phyloP scores from a whole-genome alignment of 805 yeast species.

The Metschnikowia borealis region DNA sequence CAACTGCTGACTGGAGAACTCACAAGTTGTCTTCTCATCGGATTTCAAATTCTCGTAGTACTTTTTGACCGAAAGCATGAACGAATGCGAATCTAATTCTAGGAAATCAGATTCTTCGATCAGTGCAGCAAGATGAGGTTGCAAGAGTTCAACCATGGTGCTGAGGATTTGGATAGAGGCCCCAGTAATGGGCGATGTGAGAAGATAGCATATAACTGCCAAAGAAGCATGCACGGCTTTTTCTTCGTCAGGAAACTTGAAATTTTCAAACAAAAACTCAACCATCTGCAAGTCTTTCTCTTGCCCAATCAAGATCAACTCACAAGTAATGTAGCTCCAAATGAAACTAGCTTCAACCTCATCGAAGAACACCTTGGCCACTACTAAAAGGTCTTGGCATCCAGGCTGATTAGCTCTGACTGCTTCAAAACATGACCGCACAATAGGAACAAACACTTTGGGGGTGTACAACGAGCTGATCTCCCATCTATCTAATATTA shows the following conservation, averaged over 20 bases:
- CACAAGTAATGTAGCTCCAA: conserved; percentile 60
- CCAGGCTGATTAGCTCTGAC: not conserved
- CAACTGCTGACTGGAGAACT: conserved; percentile 5
- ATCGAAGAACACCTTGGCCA: conserved; percentile 74
- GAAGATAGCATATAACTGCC: conserved; percentile 48
- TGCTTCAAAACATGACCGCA: conserved; percentile 42
- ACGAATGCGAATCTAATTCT: not conserved
- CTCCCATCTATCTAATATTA: conserved; percentile 93
- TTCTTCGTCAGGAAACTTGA: conserved; percentile 83
- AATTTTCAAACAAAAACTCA: conserved; percentile 56
- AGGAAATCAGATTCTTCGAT: not conserved
- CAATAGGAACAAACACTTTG: conserved; percentile 58
- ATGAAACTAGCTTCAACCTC: conserved; percentile 77
- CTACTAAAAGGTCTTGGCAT: conserved; percentile 42
- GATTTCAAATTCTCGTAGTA: not conserved
- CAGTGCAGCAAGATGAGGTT: conserved; percentile 52
- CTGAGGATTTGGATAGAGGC: conserved; percentile 41
- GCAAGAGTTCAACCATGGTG: conserved; percentile 49
- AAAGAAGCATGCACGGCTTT: conserved; percentile 79
- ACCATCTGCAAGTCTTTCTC: conserved; percentile 43
- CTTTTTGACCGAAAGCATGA: not conserved
- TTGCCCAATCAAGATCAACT: conserved; percentile 33
- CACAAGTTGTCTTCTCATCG: not conserved
- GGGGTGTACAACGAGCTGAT: conserved; percentile 77
- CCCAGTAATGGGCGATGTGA: conserved; percentile 15